Percentiles rank a stretch among this genome's conserved stretches.
Evolutionary conservation across 2,329 filamentous ascomycete species (phyloP).

Genomic region (Bipolaris gigantea): DNA sequence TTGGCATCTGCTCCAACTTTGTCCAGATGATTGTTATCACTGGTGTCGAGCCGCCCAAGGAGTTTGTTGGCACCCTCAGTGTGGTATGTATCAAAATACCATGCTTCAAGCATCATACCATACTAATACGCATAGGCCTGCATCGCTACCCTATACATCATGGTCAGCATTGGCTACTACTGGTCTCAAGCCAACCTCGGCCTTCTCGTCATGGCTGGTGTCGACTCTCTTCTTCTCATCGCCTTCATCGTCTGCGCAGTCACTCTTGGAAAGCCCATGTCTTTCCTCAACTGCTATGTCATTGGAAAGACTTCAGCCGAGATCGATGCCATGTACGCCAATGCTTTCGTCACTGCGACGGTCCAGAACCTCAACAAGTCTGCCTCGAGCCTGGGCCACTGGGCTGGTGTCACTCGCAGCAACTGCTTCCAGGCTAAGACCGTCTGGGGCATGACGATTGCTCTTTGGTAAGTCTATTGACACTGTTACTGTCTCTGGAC

Average conservation of each 20-base stretch:
- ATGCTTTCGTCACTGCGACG: conserved; percentile 57
- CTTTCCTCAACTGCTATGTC: conserved; percentile 71
- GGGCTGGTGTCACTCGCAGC: conserved; percentile 59
- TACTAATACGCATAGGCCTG: conserved; percentile 61
- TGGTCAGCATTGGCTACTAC: conserved; percentile 71
- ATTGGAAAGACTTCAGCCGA: conserved; percentile 53
- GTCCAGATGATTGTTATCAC: conserved; percentile 72
- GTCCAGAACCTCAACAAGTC: conserved; percentile 55
- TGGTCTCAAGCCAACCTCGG: conserved; percentile 77
- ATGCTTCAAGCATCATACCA: background rate
- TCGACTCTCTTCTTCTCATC: conserved; percentile 72
- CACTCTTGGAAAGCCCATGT: conserved; percentile 77
- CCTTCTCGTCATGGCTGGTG: conserved; percentile 68
- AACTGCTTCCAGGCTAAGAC: conserved; percentile 85
- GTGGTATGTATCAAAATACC: conserved; percentile 62
- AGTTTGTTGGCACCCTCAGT: conserved; percentile 76
- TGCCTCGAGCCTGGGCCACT: conserved; percentile 55
- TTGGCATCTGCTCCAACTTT: conserved; percentile 82
- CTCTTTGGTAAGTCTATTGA: conserved; percentile 63
- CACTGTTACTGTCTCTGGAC: accelerated
- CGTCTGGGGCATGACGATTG: conserved; percentile 83
- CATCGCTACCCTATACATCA: conserved; percentile 76
- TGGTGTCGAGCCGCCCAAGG: conserved; percentile 66
- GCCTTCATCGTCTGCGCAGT: conserved; percentile 77
- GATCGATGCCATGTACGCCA: conserved; percentile 52